phyloP scores from a whole-genome alignment of 495 filamentous ascomycete genomes.

The Aspergillus cristatus region DNA sequence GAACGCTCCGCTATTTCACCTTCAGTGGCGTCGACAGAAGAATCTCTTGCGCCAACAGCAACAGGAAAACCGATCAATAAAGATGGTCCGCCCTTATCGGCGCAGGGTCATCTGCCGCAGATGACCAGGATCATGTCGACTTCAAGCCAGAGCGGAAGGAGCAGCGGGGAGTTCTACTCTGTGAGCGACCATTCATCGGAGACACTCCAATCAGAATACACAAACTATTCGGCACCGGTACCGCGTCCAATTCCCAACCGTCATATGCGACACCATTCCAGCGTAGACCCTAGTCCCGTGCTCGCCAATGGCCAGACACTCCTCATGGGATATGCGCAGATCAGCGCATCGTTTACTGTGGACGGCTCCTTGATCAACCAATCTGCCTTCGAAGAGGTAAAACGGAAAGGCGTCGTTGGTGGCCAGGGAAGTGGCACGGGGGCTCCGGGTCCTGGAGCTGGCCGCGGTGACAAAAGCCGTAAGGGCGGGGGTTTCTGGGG shows the following conservation, averaged over 20 bases:
- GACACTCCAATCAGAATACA: constrained; percentile 86
- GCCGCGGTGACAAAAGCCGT: constrained; percentile 52
- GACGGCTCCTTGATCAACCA: constrained; percentile 89
- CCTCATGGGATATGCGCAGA: constrained; percentile 97
- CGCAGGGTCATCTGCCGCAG: constrained; percentile 45
- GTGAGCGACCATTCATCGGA: constrained; percentile 89
- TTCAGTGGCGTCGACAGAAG: constrained; percentile 16
- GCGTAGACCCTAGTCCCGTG: constrained; percentile 35
- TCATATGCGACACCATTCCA: constrained; percentile 57
- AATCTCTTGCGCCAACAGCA: constrained; percentile 5
- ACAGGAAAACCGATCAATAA: constrained; percentile 8
- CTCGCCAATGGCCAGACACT: constrained; percentile 57
- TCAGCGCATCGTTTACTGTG: constrained; percentile 84
- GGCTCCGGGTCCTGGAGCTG: constrained; percentile 29
- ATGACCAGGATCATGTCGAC: constrained; percentile 67
- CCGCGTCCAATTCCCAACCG: constrained; percentile 34
- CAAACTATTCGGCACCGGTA: constrained; percentile 50
- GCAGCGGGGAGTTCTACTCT: constrained; percentile 91
- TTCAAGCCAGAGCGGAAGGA: constrained; percentile 60
- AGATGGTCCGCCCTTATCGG: constrained; percentile 13
- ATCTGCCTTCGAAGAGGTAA: constrained; percentile 87
- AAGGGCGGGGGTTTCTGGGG: constrained; percentile 72
- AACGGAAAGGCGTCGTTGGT: constrained; percentile 84
- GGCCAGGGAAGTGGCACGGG: constrained; percentile 72
- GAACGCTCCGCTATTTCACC: constrained; percentile 32